A percentile compares a stretch with the other conserved stretches of the same genome.
These are phyloP conservation scores for Nakazawaea wyomingensis DNA, from an alignment of 805 yeast species.

Conservation along the genomic window DNA sequence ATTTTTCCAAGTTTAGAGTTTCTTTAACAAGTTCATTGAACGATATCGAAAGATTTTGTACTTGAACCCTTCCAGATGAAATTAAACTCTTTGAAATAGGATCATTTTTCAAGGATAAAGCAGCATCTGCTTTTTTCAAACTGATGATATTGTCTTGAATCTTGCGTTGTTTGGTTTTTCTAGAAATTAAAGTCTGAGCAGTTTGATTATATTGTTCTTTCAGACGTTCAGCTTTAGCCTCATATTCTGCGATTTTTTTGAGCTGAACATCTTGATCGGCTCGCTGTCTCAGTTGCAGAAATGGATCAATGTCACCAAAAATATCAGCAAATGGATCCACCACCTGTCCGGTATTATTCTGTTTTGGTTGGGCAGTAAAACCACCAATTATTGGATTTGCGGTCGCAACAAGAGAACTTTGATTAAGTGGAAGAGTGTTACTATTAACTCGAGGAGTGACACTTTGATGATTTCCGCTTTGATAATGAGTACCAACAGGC, in stretches of 20 bases:
- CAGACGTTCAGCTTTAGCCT: not conserved
- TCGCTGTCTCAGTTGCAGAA: not conserved
- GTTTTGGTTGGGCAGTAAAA: too few relatives aligned
- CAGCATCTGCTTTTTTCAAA: conserved; percentile 3
- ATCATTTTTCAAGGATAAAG: not conserved
- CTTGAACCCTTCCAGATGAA: not conserved
- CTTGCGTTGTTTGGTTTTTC: not conserved
- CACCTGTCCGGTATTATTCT: too few relatives aligned
- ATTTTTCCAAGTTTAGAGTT: not conserved
- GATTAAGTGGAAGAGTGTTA: too few relatives aligned
- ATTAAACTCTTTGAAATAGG: conserved; percentile 3
- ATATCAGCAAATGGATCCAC: not conserved
- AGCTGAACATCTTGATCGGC: not conserved
- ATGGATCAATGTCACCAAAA: not conserved
- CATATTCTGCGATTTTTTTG: not conserved
- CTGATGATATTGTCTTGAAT: not conserved
- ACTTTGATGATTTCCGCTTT: too few relatives aligned
- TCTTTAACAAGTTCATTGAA: not conserved
- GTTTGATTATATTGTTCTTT: not conserved
- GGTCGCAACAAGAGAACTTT: too few relatives aligned
- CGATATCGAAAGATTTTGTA: not conserved
- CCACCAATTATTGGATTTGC: too few relatives aligned
- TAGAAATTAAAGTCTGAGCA: not conserved
- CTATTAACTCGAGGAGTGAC: too few relatives aligned
- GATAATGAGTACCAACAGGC: too few relatives aligned